Evolutionary conservation across 768 basidiomycete species (phyloP).

Genomic region (Asterophora parasitica): DNA sequence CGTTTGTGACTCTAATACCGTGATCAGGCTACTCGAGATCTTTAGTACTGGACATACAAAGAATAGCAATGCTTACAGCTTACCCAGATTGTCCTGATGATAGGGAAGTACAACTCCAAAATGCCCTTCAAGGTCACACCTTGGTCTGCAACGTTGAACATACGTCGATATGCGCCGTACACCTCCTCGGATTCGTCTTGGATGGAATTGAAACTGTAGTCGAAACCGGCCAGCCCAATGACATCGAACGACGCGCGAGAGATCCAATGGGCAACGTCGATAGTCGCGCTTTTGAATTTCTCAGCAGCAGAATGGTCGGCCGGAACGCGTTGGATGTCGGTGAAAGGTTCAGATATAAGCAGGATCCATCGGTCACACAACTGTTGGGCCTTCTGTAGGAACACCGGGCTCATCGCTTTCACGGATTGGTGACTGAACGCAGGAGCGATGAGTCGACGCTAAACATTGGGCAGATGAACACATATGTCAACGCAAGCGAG

Average conservation of each 20-base stretch:
- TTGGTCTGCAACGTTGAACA: slow-evolving; percentile 47
- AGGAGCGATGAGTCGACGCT: slow-evolving; percentile 45
- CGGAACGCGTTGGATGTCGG: background rate
- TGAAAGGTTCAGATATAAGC: slow-evolving; percentile 19
- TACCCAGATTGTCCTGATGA: slow-evolving; percentile 41
- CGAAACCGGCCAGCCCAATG: slow-evolving; percentile 55
- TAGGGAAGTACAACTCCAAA: slow-evolving; percentile 42
- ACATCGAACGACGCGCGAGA: slow-evolving; percentile 60
- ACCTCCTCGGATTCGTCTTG: slow-evolving; percentile 44
- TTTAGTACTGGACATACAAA: background rate
- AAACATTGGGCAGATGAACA: background rate
- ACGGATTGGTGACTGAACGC: slow-evolving; percentile 45
- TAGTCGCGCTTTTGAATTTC: slow-evolving; percentile 14
- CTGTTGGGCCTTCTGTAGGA: slow-evolving; percentile 49
- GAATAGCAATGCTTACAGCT: slow-evolving; percentile 9
- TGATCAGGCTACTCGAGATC: slow-evolving; percentile 34
- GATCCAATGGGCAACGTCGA: slow-evolving; percentile 57
- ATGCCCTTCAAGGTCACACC: slow-evolving; percentile 35
- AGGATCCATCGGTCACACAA: slow-evolving; percentile 40
- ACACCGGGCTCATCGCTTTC: slow-evolving; percentile 40
- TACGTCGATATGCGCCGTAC: slow-evolving; percentile 44
- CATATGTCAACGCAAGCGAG: background rate
- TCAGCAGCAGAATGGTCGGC: slow-evolving; percentile 9
- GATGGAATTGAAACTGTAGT: slow-evolving; percentile 47
- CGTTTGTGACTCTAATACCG: slow-evolving; percentile 31